Base-by-base conservation (phyloP, 805 yeast species). In the Suhomyces pyralidae region DNA sequence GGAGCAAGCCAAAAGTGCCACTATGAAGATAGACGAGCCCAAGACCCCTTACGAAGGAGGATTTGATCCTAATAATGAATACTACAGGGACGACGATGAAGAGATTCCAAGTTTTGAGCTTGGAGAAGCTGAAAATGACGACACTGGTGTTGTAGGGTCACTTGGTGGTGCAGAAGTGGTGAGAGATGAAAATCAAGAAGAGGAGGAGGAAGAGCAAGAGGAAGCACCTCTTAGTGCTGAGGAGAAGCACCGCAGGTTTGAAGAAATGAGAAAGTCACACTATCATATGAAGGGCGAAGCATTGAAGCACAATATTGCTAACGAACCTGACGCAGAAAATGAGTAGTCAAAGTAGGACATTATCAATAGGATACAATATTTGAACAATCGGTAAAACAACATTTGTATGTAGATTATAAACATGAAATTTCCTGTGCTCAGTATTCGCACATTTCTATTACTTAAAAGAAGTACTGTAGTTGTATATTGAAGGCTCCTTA, bases 1-100 rank as follows among this genome's bases (percentile, higher is more conserved):
- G 3, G 96, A 91, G 64, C 88, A 82, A 65, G 89, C 86, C 59
- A 83, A 83, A 67, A 69, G 79, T 9, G 81, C 90, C 20, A 85
- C 89, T 26, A 85, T 86, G 90, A 84, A 85, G 61, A 90, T 92
- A 44, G 96, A 90, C 63, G 97, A 92, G 67, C 97, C 97, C 20
- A 92, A 92, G 74, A 92, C 97, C 0, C 97, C 97, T 5, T 92
- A 87, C 62, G 96, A 89, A 65, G 96, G 94, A 9, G 96, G 96
- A 0, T 86, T 89, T 25, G 85, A 87, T 61, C 92, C 94, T 0
- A 77, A 81, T 50, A 90, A 89, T 30, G 96, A 91, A 61, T 87
- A 88, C 64, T 90, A 90, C 60, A 78, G 79, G 49, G 82, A 79
- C 3, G 81, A 65, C 26, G 61, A 54, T 7, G 57, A 55, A 14